phyloP scores from a whole-genome alignment of 495 filamentous ascomycete species.

The Neurospora sp. region DNA sequence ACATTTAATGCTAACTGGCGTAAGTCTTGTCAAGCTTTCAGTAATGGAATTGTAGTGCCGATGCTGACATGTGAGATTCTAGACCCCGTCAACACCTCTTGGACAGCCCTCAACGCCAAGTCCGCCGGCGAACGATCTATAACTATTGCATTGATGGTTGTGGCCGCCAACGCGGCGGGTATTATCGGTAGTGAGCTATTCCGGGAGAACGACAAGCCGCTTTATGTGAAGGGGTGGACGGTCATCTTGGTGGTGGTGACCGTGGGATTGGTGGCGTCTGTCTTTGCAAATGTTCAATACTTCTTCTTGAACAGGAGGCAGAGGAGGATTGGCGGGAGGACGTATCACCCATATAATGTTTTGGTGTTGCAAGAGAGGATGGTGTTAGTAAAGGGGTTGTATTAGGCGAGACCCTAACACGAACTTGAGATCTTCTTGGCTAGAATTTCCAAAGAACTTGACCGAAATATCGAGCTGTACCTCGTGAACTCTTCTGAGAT shows the following conservation, averaged over 20 bases:
- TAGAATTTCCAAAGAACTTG: not conserved
- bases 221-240: constrained; percentile 29
- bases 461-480: not conserved
- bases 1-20: too few relatives aligned
- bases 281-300: constrained; percentile 18
- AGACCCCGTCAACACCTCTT: too few relatives aligned
- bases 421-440: not conserved
- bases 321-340: constrained; percentile 5
- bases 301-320: constrained; percentile 13
- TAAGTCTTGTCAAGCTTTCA: too few relatives aligned
- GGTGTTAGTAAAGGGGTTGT: not conserved
- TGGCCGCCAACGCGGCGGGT: constrained; percentile 44
- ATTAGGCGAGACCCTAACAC: not conserved
- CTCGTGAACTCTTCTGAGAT: not conserved
- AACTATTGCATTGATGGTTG: constrained; percentile 39
- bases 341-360: constrained; percentile 2
- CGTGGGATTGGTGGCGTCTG: constrained; percentile 7
- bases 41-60: too few relatives aligned
- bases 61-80: too few relatives aligned
- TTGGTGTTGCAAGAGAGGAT: not conserved
- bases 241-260: constrained; percentile 12
- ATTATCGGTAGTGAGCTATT: constrained; percentile 47
- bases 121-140: too few relatives aligned
- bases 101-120: too few relatives aligned
- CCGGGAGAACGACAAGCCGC: constrained; percentile 39